These are phyloP conservation scores for Solanum bulbocastanum DNA, from an alignment of 257 asterid species.

Conservation along the genomic window DNA sequence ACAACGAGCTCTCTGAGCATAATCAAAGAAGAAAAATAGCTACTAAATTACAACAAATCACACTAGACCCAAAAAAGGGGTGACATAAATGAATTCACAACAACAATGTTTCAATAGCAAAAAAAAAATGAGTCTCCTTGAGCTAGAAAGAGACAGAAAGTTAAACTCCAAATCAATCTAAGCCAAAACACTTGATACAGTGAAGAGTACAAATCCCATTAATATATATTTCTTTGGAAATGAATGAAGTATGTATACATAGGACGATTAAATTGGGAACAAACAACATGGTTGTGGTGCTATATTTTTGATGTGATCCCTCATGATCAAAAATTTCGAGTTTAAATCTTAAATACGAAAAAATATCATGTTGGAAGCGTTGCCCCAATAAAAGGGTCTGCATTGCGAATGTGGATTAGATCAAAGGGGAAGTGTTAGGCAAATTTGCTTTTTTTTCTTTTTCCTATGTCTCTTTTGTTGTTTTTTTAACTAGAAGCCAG, in stretches of 20 bases:
- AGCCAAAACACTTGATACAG: constrained; percentile 14
- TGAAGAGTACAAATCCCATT: constrained; percentile 10
- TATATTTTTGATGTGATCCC: too few relatives aligned
- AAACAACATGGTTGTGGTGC: too few relatives aligned
- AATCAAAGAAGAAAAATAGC: background rate
- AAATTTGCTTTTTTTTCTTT: background rate
- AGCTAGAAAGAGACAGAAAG: background rate
- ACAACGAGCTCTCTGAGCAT: background rate
- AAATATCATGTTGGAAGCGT: too few relatives aligned
- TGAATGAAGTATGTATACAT: too few relatives aligned
- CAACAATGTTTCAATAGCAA: background rate
- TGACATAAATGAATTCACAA: background rate
- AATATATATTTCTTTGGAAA: too few relatives aligned
- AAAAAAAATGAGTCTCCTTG: background rate
- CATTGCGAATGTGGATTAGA: too few relatives aligned
- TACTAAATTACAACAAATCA: background rate
- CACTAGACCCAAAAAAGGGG: background rate
- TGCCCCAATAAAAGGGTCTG: too few relatives aligned
- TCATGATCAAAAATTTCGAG: too few relatives aligned
- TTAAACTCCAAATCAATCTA: background rate
- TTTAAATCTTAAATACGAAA: too few relatives aligned
- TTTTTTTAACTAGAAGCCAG: background rate
- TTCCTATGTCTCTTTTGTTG: background rate
- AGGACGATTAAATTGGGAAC: too few relatives aligned
- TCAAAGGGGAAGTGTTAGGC: too few relatives aligned